These are phyloP conservation scores for Filobasidium uniguttulatum DNA, from an alignment of 1,284 basidiomycete species.

Conservation along the genomic window DNA sequence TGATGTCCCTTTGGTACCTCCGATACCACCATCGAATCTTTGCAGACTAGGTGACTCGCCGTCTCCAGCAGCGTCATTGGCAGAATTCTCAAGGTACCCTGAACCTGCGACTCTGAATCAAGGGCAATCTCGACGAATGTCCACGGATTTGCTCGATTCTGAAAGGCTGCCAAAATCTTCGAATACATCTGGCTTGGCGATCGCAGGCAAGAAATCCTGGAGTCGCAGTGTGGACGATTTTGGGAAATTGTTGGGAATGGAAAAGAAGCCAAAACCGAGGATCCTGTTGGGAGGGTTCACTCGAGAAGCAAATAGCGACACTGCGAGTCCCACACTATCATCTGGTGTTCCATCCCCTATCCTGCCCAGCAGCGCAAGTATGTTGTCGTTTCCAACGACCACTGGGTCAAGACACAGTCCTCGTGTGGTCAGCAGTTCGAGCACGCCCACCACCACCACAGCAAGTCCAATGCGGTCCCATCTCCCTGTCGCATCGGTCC, in stretches of 20 bases:
- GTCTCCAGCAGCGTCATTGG: no score
- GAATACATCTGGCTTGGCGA: no score
- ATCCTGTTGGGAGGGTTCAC: not conserved
- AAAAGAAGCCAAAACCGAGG: constrained; percentile 5
- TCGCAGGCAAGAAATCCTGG: constrained; percentile 1
- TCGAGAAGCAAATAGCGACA: not conserved
- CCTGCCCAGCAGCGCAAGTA: constrained; percentile 1
- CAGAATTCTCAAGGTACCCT: no score
- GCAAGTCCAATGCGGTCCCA: not conserved
- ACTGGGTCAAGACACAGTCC: not conserved
- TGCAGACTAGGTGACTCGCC: no score
- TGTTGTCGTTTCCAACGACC: not conserved
- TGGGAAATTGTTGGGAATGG: constrained; percentile 3
- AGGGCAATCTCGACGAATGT: no score
- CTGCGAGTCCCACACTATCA: not conserved
- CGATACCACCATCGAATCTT: not conserved
- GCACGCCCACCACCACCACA: not conserved
- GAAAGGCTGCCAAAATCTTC: no score
- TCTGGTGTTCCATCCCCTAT: not conserved
- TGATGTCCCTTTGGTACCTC: not conserved
- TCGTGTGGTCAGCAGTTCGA: not conserved
- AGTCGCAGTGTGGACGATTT: constrained; percentile 5
- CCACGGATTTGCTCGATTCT: no score
- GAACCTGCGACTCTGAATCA: no score
- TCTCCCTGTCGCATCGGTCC: not conserved